Evolutionary conservation across 208 protist species (phyloP).

Genomic region (Crithidia thermophila): DNA sequence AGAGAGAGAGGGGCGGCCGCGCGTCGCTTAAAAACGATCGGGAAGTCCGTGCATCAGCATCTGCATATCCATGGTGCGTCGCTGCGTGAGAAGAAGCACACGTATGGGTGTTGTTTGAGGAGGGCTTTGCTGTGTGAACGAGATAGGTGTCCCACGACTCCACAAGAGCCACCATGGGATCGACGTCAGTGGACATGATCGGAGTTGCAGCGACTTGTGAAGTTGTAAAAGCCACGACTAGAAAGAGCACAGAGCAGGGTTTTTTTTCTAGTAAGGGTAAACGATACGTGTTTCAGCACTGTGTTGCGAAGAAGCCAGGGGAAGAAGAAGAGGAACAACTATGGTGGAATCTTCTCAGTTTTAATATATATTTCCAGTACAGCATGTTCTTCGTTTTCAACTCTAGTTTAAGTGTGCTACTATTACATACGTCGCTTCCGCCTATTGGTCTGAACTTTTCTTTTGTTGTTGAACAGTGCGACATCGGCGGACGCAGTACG

Average conservation of each 20-base stretch:
- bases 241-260: not conserved
- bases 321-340: no score
- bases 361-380: no score
- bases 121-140: not conserved
- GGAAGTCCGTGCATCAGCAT: not conserved
- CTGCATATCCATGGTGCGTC: not conserved
- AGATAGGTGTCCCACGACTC: constrained; percentile 42
- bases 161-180: constrained; percentile 36
- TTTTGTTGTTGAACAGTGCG: no score
- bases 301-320: no score
- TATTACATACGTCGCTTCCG: no score
- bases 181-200: constrained; percentile 12
- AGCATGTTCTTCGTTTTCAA: no score
- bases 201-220: not conserved
- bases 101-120: not conserved
- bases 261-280: not conserved
- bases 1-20: constrained; percentile 1
- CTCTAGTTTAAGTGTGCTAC: no score
- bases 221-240: constrained; percentile 12
- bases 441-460: no score
- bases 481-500: no score
- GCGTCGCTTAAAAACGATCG: constrained; percentile 28
- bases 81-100: not conserved
- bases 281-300: no score
- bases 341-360: no score